These are phyloP conservation scores for Aspergillus terreus DNA, from an alignment of 2,329 filamentous ascomycete species.

Conservation along the genomic window DNA sequence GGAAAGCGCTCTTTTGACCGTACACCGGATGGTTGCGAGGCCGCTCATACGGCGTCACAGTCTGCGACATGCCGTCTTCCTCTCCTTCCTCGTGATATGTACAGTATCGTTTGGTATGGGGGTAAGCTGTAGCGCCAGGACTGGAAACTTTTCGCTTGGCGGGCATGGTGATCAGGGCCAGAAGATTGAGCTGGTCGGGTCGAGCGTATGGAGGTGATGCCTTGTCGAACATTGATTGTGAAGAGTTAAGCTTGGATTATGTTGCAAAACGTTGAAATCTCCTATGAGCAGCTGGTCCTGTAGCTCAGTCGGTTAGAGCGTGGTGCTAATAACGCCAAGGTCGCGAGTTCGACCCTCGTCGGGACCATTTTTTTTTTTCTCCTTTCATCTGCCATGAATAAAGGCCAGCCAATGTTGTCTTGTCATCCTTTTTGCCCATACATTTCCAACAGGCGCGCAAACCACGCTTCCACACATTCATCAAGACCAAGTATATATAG, in stretches of 20 bases:
- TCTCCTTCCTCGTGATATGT: slow-evolving; percentile 26
- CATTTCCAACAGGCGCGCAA: too few relatives aligned
- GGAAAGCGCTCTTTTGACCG: slow-evolving; percentile 70
- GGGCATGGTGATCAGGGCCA: slow-evolving; percentile 23
- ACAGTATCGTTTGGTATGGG: slow-evolving; percentile 30
- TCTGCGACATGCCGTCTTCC: slow-evolving; percentile 18
- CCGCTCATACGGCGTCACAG: slow-evolving; percentile 27
- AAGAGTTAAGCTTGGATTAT: too few relatives aligned
- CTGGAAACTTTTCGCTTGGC: slow-evolving; percentile 31
- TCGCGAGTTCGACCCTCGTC: slow-evolving; percentile 14
- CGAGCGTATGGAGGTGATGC: background rate
- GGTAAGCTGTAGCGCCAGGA: slow-evolving; percentile 10
- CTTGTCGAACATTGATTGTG: too few relatives aligned
- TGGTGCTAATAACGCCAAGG: slow-evolving; percentile 15
- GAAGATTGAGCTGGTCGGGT: slow-evolving; percentile 2
- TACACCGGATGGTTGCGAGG: slow-evolving; percentile 59
- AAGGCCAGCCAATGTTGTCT: too few relatives aligned
- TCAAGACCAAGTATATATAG: too few relatives aligned
- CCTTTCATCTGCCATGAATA: background rate
- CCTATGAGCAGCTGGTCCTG: background rate
- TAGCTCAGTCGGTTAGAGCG: slow-evolving; percentile 16
- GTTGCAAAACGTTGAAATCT: too few relatives aligned
- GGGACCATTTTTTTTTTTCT: slow-evolving; percentile 9
- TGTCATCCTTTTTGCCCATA: too few relatives aligned
- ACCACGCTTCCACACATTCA: too few relatives aligned